Percentiles rank a stretch among this genome's conserved stretches.
These are phyloP conservation scores for Durotheca rogersii DNA, from an alignment of 495 filamentous ascomycete genomes.

Conservation along the genomic window DNA sequence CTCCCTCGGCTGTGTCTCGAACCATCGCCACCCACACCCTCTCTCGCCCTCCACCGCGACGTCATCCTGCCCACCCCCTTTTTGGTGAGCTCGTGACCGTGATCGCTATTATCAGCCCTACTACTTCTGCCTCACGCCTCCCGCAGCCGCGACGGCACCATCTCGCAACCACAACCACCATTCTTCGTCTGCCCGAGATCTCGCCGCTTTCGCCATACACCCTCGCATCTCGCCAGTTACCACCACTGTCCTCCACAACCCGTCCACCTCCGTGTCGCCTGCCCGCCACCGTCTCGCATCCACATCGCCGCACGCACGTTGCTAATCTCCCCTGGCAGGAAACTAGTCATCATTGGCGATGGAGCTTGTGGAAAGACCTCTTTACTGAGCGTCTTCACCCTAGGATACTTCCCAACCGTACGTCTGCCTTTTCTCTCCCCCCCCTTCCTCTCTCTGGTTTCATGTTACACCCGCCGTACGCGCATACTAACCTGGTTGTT, in stretches of 20 bases:
- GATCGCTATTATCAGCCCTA: no score
- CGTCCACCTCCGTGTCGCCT: no score
- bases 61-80: conserved; percentile 16
- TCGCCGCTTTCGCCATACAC: background rate
- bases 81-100: conserved; percentile 12
- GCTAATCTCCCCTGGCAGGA: conserved; percentile 57
- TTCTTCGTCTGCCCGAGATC: no score
- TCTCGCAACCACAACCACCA: no score
- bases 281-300: no score
- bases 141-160: no score
- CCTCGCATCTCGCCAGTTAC: background rate
- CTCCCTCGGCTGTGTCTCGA: conserved; percentile 10
- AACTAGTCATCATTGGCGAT: conserved; percentile 98
- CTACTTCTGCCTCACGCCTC: no score
- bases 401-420: conserved; percentile 98
- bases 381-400: conserved; percentile 94
- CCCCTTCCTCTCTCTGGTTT: background rate
- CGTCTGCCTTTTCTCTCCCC: conserved; percentile 39
- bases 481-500: conserved; percentile 17
- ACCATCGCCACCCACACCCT: conserved; percentile 1
- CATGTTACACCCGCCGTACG: background rate
- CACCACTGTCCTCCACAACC: conserved; percentile 2
- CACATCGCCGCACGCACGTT: background rate
- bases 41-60: conserved; percentile 16
- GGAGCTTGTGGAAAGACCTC: conserved; percentile 98